These are phyloP conservation scores for Leucocoprinus birnbaumii DNA, from an alignment of 768 basidiomycete species.

Conservation along the genomic window DNA sequence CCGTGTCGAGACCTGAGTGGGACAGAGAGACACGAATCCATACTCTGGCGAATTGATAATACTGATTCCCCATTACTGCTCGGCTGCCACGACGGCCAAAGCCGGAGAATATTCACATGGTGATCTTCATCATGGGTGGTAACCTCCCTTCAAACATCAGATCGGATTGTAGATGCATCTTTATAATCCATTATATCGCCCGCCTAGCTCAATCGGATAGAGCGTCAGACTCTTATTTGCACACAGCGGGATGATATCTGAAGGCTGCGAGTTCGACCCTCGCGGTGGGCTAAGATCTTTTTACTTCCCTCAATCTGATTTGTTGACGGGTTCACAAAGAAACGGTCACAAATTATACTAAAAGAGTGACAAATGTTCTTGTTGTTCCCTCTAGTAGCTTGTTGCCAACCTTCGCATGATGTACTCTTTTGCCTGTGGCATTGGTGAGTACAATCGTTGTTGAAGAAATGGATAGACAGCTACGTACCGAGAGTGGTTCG, in stretches of 20 bases:
- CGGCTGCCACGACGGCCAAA: neutral
- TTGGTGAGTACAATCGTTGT: neutral
- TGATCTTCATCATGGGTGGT: no score
- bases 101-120: neutral
- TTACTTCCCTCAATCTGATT: no score
- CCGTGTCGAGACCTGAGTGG: neutral
- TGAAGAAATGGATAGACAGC: neutral
- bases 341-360: no score
- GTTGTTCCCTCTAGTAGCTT: neutral
- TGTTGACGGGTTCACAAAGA: no score
- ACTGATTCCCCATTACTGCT: neutral
- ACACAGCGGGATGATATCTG: constrained; percentile 39
- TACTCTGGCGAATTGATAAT: no score
- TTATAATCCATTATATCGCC: constrained; percentile 22
- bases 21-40: no score
- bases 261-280: constrained; percentile 87
- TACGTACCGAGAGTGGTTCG: constrained; percentile 38
- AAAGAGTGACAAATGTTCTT: no score
- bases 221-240: constrained; percentile 47
- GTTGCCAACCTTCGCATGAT: constrained; percentile 35
- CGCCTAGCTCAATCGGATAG: constrained; percentile 62
- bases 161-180: neutral
- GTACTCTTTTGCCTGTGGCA: constrained; percentile 30
- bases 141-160: no score
- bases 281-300: constrained; percentile 63